Base-by-base conservation (phyloP, 225 moss, liverwort and hornwort genomes). In the Physcomitrellopsis africana region DNA sequence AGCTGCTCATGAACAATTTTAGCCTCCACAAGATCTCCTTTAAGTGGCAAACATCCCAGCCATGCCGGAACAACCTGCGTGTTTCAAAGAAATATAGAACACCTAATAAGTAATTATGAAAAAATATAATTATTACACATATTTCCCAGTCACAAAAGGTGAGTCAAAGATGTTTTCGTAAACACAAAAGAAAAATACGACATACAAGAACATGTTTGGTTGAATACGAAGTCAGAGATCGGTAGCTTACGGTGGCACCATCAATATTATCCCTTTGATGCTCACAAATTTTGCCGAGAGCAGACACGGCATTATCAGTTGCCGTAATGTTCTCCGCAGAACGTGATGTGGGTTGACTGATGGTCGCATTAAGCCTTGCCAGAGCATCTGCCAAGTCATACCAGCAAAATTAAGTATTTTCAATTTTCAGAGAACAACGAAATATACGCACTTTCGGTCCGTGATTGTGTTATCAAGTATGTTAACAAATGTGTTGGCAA, bases 1-100 rank as follows among this genome's bases (percentile, higher is more conserved):
- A 99, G 86, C 75, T 95, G 95, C 86, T 99, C 99, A 67, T 99
- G 99, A 1, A 99, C 99, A 65, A 99, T 99, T 73, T 93, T 99
- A 15, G 99, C 95, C 79, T 99, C 99, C 42, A 99, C 95, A 56
- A 99, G 78, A 81, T 99, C 99, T 43, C 89, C 88, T 82, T 88
- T 99, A 60, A 99, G 58, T 20, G 99, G 99, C 65, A 99, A 86
- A 75, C 89, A 99, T 73, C 93, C 87, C 43, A 99, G 84, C 99
- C 99, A 99, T 5, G 94, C 99, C 53, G 99, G 93, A 63, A 99
- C 99, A 15, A 99, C 95, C 99, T 99, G 86, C 58, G 64, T 58
- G 11, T 68, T 57, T 68, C 80, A 16, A 22, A 13, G 29, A 23
- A 67, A 66, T 67, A 64, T 17, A 24, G 51, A 10, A 3, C 16